Evolutionary conservation across 2,329 filamentous ascomycete genomes (phyloP).

Genomic region (Myriosclerotinia scirpicola): DNA sequence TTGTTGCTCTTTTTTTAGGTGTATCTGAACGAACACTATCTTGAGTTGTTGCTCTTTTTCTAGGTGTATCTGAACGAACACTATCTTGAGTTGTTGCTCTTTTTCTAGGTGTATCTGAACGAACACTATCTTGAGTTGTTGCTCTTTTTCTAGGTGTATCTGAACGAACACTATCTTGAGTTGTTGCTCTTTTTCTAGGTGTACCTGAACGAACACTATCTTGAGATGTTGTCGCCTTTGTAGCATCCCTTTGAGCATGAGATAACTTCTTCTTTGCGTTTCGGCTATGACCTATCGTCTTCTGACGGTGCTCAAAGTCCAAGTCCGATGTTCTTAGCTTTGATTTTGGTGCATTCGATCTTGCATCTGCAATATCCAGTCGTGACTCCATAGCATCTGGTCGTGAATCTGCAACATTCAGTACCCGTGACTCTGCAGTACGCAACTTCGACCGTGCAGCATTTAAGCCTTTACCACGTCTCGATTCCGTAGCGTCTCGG

Average conservation of each 20-base stretch:
- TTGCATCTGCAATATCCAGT: no score
- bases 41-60: background rate
- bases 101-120: no score
- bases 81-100: no score
- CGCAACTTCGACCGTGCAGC: background rate
- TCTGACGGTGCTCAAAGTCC: no score
- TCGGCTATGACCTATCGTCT: no score
- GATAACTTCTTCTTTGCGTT: background rate
- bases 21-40: background rate
- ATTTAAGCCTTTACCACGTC: background rate
- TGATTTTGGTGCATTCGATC: no score
- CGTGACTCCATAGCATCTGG: background rate
- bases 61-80: background rate
- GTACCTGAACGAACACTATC: no score
- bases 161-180: no score
- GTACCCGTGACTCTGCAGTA: no score
- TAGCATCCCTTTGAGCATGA: background rate
- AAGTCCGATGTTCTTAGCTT: background rate
- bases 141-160: background rate
- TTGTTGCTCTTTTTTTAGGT: no score
- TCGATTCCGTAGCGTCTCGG: background rate
- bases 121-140: background rate
- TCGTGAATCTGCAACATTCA: no score
- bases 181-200: no score
- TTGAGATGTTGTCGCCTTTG: background rate